A percentile compares a stretch with the other conserved stretches of the same genome.
These are phyloP conservation scores for Wickerhamomyces xylosicus DNA, from an alignment of 805 yeast species.

Conservation along the genomic window DNA sequence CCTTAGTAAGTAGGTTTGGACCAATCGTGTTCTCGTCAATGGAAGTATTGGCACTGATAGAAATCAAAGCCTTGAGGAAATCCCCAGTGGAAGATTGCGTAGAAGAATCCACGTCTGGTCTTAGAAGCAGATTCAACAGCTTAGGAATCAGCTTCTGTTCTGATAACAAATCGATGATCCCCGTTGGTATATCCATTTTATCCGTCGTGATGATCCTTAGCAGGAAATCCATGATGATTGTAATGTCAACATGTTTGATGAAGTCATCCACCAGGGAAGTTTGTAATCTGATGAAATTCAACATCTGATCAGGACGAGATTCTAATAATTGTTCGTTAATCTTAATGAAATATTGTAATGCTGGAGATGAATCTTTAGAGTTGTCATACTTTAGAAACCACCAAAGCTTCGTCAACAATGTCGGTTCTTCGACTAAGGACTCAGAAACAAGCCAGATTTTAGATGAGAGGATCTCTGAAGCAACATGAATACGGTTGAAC, in stretches of 20 bases:
- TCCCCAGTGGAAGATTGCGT: conserved; percentile 91
- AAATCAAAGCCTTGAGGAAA: conserved; percentile 83
- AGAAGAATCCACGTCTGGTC: conserved; percentile 46
- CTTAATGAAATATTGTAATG: conserved; percentile 77
- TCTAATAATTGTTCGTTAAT: conserved; percentile 81
- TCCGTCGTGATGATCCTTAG: conserved; percentile 87
- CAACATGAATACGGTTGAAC: conserved; percentile 37
- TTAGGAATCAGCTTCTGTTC: conserved; percentile 65
- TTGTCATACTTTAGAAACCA: conserved; percentile 45
- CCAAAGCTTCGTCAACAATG: conserved; percentile 68
- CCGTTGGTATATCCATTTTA: conserved; percentile 80
- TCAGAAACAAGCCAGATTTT: conserved; percentile 92
- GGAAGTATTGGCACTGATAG: conserved; percentile 90
- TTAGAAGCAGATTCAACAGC: conserved; percentile 50
- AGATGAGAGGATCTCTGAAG: conserved; percentile 79
- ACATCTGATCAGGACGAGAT: conserved; percentile 63
- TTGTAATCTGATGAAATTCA: conserved; percentile 38
- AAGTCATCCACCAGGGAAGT: conserved; percentile 53
- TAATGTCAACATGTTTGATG: conserved; percentile 74
- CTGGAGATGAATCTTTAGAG: conserved; percentile 49
- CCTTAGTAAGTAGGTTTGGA: conserved; percentile 83
- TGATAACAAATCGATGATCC: conserved; percentile 68
- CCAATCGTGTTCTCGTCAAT: conserved; percentile 76
- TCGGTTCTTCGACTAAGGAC: conserved; percentile 66
- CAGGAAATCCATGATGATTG: conserved; percentile 85